Conservation (phyloP, 106 monocot genomes). For the Hemerocallis citrina region DNA sequence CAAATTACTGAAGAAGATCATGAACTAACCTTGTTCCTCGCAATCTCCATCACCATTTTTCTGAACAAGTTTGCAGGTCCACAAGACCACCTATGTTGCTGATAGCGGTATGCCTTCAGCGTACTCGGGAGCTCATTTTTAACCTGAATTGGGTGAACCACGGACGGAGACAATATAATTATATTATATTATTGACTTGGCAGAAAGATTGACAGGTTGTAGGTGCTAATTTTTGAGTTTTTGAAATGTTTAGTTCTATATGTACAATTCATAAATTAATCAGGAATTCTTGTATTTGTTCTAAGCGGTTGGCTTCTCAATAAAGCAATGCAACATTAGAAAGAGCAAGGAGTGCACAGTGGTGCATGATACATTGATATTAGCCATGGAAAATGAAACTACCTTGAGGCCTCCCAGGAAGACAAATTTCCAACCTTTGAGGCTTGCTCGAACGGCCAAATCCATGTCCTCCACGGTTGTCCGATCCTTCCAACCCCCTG, state of each 20-base stretch:
- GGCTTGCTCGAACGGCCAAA: slow-evolving; percentile 23
- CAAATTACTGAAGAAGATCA: too few relatives aligned
- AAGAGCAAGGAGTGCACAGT: background rate
- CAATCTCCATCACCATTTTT: slow-evolving; percentile 37
- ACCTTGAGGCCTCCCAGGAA: slow-evolving; percentile 31
- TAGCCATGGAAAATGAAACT: background rate
- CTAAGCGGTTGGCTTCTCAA: background rate
- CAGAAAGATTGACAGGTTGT: too few relatives aligned
- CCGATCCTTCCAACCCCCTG: slow-evolving; percentile 34
- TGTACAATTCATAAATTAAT: too few relatives aligned
- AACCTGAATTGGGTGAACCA: slow-evolving; percentile 13
- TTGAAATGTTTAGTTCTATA: too few relatives aligned
- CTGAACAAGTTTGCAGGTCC: slow-evolving; percentile 39
- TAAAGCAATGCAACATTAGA: background rate
- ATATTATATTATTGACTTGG: too few relatives aligned
- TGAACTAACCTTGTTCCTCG: slow-evolving; percentile 32
- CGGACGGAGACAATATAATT: background rate
- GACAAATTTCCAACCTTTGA: slow-evolving; percentile 36
- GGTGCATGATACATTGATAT: background rate
- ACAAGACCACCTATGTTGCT: slow-evolving; percentile 45
- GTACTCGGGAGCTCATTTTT: slow-evolving; percentile 38
- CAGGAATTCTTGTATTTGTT: too few relatives aligned
- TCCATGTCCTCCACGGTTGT: slow-evolving; percentile 26
- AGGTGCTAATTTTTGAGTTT: too few relatives aligned
- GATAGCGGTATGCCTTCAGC: slow-evolving; percentile 39